Evolutionary conservation across 345 rosid species (phyloP), one percentile per base, ranked within the genome.

Genomic region (Pelargonium nanum): DNA sequence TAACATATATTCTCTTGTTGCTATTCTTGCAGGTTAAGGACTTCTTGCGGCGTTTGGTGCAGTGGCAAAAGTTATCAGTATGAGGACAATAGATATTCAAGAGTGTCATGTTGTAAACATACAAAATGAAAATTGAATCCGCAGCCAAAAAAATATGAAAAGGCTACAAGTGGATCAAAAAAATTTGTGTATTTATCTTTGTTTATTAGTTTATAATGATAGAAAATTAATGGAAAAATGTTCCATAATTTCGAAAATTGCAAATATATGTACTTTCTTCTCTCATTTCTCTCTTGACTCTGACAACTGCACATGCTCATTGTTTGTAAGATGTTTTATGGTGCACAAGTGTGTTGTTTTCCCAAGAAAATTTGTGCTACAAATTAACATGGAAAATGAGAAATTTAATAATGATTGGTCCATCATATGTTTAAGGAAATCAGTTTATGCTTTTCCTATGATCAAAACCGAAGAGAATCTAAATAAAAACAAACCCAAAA

Each of bases 1-100:
- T 24, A 25, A 12, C 6, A 44, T 25, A 32, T 45, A 60, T 8
- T 2, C 24, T 7, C 24, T 45, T 12, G 61, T 34, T 50, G 8
- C 55, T 60, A 23, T 54, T 59, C 51, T 62, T 60, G 22, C 78
- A 91, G 98, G 99, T 93, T 25, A 86, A 73, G 45, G 83, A 80
- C 10, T 93, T 87, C 60, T 63, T 93, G 63, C 69, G 68, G 65
- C 80, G 85, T 51, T 76, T 89, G 74, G 99, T 85, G 6, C 80
- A 80, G 40, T 87, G 91, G 96, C 82, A 86, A 68, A 65, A 65
- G 51, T 40, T 64, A 19, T 63, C 75, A 0, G 52, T 52, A 22
- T 62, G 44, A 28, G 22, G 17, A 51, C 59, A 30, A 57, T 57
- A 70, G 63, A 22, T 51, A 22, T 23, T 15, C 22, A 9, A 19